Evolutionary conservation across 257 asterid genomes (phyloP), one percentile per base, ranked within the genome.

Genomic region (Solanum etuberosum): DNA sequence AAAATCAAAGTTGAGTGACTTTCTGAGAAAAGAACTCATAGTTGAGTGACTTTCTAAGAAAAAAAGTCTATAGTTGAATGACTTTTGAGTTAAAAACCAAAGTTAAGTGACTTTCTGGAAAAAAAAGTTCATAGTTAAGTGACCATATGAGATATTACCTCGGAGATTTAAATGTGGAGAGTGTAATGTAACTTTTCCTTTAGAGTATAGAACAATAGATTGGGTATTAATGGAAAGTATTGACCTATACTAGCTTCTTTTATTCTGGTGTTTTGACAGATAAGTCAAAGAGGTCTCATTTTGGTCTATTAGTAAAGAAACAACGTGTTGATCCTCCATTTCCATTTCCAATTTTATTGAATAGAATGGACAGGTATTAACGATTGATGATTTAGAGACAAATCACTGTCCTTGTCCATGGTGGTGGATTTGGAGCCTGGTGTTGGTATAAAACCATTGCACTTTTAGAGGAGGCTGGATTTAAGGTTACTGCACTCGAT

Each of bases 401-500:
- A 91, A 73, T 74, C 98, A 97, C 91, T 92, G 99, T 97, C 87
- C 98, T 97, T 84, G 99, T 95, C 90, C 99, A 97, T 86, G 99
- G 99, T 85, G 99, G 99, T 89, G 99, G 98, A 82, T 97, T 94
- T 90, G 99, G 99, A 87, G 99, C 99, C 68, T 97, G 99, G 99
- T 97, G 99, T 92, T 97, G 99, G 99, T 97, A 97, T 90, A 97
- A 96, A 90, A 96, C 95, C 87, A 96, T 96, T 87, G 98, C 99
- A 59, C 94, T 95, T 54, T 87, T 97, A 42, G 97, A 97, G 91
- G 98, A 96, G 86, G 89, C 65, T 87, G 99, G 99, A 87, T 95
- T 90, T 92, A 97, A 92, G 91, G 99, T 94, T 85, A 95, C 99
- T 78, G 99, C 99, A 40, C 90, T 97, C 59, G 98, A 97, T 89